Conservation (phyloP, 805 yeast genomes). For the Ogataea pini region DNA sequence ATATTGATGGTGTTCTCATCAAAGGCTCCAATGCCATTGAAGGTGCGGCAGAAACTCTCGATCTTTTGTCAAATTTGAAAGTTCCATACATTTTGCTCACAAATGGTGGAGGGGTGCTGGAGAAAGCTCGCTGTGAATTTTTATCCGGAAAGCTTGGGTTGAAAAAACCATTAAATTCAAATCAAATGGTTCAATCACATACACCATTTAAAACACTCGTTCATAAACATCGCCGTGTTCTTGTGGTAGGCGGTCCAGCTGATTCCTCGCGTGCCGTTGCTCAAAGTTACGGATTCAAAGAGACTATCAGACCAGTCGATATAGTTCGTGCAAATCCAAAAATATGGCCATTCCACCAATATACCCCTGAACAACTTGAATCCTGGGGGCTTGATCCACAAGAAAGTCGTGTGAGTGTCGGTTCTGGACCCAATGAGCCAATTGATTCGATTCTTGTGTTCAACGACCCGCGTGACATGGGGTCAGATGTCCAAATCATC, state of each 20-base stretch:
- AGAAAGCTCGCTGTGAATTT: slow-evolving; percentile 55
- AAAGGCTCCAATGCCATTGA: slow-evolving; percentile 71
- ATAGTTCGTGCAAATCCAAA: slow-evolving; percentile 56
- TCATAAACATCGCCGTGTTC: slow-evolving; percentile 55
- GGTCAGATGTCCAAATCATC: slow-evolving; percentile 78
- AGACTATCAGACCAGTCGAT: slow-evolving; percentile 75
- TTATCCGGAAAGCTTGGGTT: slow-evolving; percentile 45
- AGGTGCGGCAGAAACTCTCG: slow-evolving; percentile 57
- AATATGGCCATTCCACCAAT: slow-evolving; percentile 71
- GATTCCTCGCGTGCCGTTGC: slow-evolving; percentile 80
- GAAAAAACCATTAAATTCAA: slow-evolving; percentile 46
- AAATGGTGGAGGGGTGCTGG: slow-evolving; percentile 86
- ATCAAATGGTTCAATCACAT: slow-evolving; percentile 81
- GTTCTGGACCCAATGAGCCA: slow-evolving; percentile 37
- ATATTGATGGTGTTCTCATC: slow-evolving; percentile 84
- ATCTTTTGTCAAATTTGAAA: slow-evolving; percentile 45
- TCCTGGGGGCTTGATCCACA: slow-evolving; percentile 41
- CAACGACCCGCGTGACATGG: slow-evolving; percentile 88
- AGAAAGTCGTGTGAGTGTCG: slow-evolving; percentile 28
- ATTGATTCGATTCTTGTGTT: slow-evolving; percentile 81
- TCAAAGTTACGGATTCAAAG: slow-evolving; percentile 69
- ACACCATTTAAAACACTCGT: slow-evolving; percentile 75
- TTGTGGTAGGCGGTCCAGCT: slow-evolving; percentile 82
- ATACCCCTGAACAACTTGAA: slow-evolving; percentile 44
- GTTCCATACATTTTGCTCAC: slow-evolving; percentile 84